A percentile compares a stretch with the other conserved stretches of the same genome.
Conservation (phyloP, 345 rosid genomes). For the Raphanus raphanistrum region DNA sequence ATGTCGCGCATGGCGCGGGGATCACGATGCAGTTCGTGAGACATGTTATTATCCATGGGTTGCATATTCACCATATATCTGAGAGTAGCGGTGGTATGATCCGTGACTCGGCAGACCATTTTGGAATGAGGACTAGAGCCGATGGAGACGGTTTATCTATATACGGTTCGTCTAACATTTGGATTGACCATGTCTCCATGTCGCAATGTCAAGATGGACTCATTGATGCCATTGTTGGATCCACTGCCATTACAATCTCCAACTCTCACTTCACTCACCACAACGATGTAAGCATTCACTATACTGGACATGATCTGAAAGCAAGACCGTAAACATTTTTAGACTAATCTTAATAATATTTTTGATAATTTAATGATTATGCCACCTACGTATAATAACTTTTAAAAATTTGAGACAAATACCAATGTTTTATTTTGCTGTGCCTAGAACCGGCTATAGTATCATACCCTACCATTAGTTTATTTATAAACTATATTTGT, state of each 20-base stretch:
- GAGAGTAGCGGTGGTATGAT: conserved; percentile 56
- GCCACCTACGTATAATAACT: too few species aligned
- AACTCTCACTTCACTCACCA: conserved; percentile 76
- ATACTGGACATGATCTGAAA: too few species aligned
- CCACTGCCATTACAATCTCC: conserved; percentile 81
- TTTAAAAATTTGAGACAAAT: too few species aligned
- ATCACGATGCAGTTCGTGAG: conserved; percentile 55
- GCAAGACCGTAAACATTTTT: background rate
- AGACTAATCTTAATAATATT: background rate
- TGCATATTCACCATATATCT: conserved; percentile 61
- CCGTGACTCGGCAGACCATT: conserved; percentile 59
- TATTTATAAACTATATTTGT: background rate
- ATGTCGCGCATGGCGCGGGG: conserved; percentile 64
- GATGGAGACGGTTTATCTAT: conserved; percentile 86
- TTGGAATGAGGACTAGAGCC: conserved; percentile 57
- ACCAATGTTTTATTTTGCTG: too few species aligned
- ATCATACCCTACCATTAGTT: background rate
- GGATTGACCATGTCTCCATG: conserved; percentile 85
- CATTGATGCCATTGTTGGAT: conserved; percentile 66
- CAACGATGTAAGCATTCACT: conserved; percentile 52
- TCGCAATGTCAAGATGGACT: conserved; percentile 65
- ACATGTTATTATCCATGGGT: conserved; percentile 65
- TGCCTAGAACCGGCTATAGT: too few species aligned
- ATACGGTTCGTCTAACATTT: conserved; percentile 58
- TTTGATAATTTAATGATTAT: too few species aligned